Conservation (phyloP, 2,329 filamentous ascomycete genomes). For the Trichoderma harzianum region DNA sequence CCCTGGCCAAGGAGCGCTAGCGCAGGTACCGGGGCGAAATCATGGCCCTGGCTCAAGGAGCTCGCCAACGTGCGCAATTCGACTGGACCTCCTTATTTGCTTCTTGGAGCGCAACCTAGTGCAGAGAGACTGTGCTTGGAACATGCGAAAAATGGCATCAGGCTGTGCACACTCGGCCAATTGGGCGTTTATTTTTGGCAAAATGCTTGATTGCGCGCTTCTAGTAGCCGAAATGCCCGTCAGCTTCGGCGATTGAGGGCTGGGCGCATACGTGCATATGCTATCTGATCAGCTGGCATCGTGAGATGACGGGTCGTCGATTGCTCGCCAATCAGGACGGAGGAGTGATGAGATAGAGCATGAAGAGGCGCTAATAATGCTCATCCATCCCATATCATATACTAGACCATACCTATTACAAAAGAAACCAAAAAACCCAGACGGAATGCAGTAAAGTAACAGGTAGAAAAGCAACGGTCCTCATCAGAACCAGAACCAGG, state of each 20-base stretch:
- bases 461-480: not conserved
- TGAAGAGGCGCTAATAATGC: not conserved
- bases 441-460: not conserved
- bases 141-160: not conserved
- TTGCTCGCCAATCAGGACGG: not conserved
- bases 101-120: not conserved
- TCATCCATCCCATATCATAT: not conserved
- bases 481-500: not conserved
- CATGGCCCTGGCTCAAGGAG: not conserved
- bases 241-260: not conserved
- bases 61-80: slow-evolving; percentile 4
- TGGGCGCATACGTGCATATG: not conserved
- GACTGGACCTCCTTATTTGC: not conserved
- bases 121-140: not conserved
- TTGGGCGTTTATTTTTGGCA: slow-evolving; percentile 1
- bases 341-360: not conserved
- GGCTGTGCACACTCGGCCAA: not conserved
- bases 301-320: not conserved
- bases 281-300: not conserved
- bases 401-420: not conserved
- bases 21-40: slow-evolving; percentile 13
- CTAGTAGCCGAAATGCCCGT: not conserved
- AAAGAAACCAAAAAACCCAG: not conserved
- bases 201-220: not conserved
- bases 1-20: slow-evolving; percentile 7